Percentiles rank a stretch among this genome's conserved stretches.
These are phyloP conservation scores for Emericellopsis atlantica DNA, from an alignment of 2,329 filamentous ascomycete genomes.

Conservation along the genomic window DNA sequence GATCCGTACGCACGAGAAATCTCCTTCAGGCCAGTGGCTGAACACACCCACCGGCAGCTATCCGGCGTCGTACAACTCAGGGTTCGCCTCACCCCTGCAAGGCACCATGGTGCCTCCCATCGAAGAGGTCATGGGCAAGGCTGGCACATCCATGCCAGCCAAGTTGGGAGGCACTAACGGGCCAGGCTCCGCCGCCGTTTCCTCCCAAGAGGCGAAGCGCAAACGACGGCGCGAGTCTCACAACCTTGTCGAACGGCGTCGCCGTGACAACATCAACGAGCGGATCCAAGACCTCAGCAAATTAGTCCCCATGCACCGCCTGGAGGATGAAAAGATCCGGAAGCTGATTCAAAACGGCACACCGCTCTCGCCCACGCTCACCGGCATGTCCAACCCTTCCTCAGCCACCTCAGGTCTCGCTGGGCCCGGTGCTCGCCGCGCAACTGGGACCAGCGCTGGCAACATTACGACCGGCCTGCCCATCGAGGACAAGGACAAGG, in stretches of 20 bases:
- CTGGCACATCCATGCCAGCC: conserved; percentile 76
- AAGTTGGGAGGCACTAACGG: conserved; percentile 48
- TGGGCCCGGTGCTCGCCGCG: conserved; percentile 70
- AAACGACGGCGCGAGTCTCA: conserved; percentile 87
- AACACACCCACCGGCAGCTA: conserved; percentile 67
- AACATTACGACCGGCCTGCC: conserved; percentile 90
- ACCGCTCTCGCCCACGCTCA: conserved; percentile 72
- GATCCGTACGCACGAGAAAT: conserved; percentile 74
- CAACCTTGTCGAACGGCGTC: conserved; percentile 87
- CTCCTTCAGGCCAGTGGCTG: conserved; percentile 80
- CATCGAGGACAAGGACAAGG: conserved; percentile 95
- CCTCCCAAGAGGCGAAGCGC: conserved; percentile 87
- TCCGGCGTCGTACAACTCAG: conserved; percentile 78
- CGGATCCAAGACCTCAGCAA: conserved; percentile 93
- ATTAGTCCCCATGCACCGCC: conserved; percentile 78
- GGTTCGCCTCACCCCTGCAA: conserved; percentile 71
- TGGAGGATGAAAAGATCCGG: conserved; percentile 94
- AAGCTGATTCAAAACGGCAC: conserved; percentile 91
- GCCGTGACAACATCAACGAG: conserved; percentile 97
- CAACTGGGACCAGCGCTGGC: conserved; percentile 54
- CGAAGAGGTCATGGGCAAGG: conserved; percentile 78
- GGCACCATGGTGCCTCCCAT: conserved; percentile 59
- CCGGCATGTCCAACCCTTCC: conserved; percentile 54
- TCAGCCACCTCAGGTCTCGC: conserved; percentile 79
- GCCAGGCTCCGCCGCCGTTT: conserved; percentile 24